These are phyloP conservation scores for Psilocybe azurescens DNA, from an alignment of 768 basidiomycete species.

Conservation along the genomic window DNA sequence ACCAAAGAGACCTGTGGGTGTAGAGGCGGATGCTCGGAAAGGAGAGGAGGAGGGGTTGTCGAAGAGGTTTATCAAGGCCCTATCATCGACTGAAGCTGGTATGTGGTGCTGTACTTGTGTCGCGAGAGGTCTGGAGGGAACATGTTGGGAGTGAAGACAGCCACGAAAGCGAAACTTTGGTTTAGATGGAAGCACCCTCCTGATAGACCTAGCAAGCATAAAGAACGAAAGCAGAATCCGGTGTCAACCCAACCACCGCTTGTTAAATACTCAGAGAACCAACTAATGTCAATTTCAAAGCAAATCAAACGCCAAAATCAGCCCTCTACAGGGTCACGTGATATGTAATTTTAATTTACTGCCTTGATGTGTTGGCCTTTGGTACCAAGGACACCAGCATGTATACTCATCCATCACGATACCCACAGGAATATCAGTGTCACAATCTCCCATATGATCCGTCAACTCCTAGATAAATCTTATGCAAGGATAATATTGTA, in stretches of 20 bases:
- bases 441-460: too few relatives aligned
- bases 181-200: conserved; percentile 43
- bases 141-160: conserved; percentile 43
- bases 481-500: background rate
- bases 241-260: background rate
- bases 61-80: conserved; percentile 69
- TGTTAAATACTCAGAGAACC: background rate
- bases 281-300: background rate
- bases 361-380: too few relatives aligned
- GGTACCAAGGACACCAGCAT: too few relatives aligned
- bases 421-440: too few relatives aligned
- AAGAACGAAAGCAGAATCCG: conserved; percentile 9
- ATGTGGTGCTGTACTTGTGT: conserved; percentile 50
- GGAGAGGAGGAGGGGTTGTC: conserved; percentile 63
- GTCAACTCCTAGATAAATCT: too few relatives aligned
- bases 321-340: background rate
- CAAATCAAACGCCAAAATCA: background rate
- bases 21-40: conserved; percentile 45
- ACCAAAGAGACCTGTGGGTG: conserved; percentile 83
- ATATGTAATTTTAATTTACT: too few relatives aligned
- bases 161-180: conserved; percentile 46
- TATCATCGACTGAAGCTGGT: conserved; percentile 70
- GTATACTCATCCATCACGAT: too few relatives aligned
- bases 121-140: conserved; percentile 33
- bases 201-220: conserved; percentile 50